Evolutionary conservation across 1,284 basidiomycete species (phyloP).

Genomic region (Tilletia setariae): DNA sequence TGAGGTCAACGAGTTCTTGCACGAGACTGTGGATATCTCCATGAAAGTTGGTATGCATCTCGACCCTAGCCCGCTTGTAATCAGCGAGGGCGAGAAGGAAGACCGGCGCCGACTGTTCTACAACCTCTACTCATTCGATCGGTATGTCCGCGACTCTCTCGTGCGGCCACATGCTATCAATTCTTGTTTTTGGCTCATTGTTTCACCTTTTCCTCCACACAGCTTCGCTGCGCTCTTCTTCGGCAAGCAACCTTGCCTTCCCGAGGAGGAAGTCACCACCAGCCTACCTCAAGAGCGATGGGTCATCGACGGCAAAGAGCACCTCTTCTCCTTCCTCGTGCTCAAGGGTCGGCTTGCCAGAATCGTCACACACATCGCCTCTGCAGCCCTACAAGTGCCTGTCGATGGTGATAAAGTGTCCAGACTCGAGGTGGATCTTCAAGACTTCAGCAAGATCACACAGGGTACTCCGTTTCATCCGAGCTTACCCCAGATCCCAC

Average conservation of each 20-base stretch:
- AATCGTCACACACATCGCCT: neutral
- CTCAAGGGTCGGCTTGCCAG: neutral
- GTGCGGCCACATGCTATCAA: too few species aligned
- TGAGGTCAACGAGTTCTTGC: neutral
- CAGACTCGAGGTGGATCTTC: neutral
- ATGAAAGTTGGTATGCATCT: neutral
- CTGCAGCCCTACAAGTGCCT: constrained; percentile 3
- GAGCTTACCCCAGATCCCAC: neutral
- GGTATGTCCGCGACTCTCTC: neutral
- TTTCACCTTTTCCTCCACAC: neutral
- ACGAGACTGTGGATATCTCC: neutral
- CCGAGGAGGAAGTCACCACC: constrained; percentile 2
- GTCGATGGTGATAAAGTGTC: constrained; percentile 1
- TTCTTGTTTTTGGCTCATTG: neutral
- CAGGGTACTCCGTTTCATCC: neutral
- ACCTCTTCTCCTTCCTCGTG: neutral
- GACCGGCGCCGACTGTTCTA: neutral
- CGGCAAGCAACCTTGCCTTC: neutral
- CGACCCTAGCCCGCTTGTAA: neutral
- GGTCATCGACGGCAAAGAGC: neutral
- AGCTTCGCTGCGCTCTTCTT: constrained; percentile 4
- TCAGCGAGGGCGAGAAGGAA: constrained; percentile 3
- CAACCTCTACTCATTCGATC: neutral
- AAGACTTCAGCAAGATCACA: constrained; percentile 8
- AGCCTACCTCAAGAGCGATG: neutral